A percentile compares a stretch with the other conserved stretches of the same genome.
phyloP scores from a whole-genome alignment of 345 rosid species.

The Sisymbrium irio region DNA sequence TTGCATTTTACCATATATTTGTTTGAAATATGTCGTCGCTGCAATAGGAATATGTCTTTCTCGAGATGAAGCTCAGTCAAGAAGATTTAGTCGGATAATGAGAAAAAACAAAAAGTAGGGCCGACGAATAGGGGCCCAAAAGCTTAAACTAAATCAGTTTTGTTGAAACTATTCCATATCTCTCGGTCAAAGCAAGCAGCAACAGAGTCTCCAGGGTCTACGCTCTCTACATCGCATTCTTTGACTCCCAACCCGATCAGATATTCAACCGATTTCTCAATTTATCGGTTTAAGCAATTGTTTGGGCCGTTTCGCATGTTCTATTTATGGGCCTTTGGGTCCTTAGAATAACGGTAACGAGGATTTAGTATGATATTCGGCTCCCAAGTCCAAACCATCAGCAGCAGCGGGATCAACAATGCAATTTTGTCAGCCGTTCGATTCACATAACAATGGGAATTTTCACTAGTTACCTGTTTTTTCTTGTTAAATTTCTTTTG shows the following conservation, averaged over 20 bases:
- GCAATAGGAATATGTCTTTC: neutral
- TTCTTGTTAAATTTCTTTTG: neutral
- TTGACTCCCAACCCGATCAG: neutral
- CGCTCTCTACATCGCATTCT: neutral
- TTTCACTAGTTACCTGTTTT: too few relatives aligned
- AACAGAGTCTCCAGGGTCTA: neutral
- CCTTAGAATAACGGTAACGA: neutral
- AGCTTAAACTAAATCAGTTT: neutral
- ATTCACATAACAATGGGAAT: too few relatives aligned
- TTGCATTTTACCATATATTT: neutral
- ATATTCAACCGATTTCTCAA: neutral
- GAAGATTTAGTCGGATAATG: neutral
- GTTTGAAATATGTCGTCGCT: neutral
- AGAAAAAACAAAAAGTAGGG: neutral
- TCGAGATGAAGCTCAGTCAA: neutral
- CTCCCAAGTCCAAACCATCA: neutral
- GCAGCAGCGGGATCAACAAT: too few relatives aligned
- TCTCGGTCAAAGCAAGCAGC: neutral
- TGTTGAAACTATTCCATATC: neutral
- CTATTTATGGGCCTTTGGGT: neutral
- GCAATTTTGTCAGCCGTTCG: too few relatives aligned
- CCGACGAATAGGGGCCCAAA: neutral
- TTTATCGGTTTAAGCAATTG: neutral
- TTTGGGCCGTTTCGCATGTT: neutral
- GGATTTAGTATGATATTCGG: neutral